Base-by-base conservation (phyloP, 805 yeast genomes). In the Wickerhamiella vanderwaltii region DNA sequence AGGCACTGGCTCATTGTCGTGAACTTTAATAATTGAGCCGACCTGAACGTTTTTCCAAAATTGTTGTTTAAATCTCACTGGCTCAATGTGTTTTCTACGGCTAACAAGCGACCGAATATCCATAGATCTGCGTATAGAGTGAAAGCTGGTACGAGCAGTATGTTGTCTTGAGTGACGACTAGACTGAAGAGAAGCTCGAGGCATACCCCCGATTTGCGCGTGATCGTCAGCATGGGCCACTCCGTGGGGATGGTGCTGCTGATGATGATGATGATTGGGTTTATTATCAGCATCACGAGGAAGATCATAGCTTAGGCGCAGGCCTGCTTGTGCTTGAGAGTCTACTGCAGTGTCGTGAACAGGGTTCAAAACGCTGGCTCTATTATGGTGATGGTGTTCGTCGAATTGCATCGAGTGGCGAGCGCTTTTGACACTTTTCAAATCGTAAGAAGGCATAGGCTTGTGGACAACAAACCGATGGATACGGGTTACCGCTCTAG, bases 41-140 rank as follows among this genome's bases (percentile, higher is more conserved):
- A 82, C 91, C 39, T 69, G 69, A 23, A 81, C 78, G 48, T 73
- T 75, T 57, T 81, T 81, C 93, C 93, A 81, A 46, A 65, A 67
- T 42, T 70, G 72, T 17, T 71, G 73, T 48, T 64, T 66, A 55
- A 74, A 74, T 29, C 62, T 54, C 25, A 38, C 20, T 11, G 20
- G 26, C 15, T 28, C 13, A 11, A 32, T 26, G 1, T 20, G 23
- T 12, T 36, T 36, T 18, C 19, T 4, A n/a, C 30, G 30, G 13
- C 26, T 36, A 9, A 35, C 13, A 5, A 35, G 28, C 13, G 31
- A 25, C 23, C 39, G 30, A n/a, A 26, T 26, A 12, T 33, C 36
- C 36, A 22, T 20, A 11, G 36, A 33, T 4, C 36, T 20, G 6
- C 36, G 26, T 4, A 22, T 12, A 11, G 36, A 33, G 26, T 33